Evolutionary conservation across 2,329 filamentous ascomycete species (phyloP), one percentile per base, ranked within the genome.

Genomic region (Ophiostoma piceae): DNA sequence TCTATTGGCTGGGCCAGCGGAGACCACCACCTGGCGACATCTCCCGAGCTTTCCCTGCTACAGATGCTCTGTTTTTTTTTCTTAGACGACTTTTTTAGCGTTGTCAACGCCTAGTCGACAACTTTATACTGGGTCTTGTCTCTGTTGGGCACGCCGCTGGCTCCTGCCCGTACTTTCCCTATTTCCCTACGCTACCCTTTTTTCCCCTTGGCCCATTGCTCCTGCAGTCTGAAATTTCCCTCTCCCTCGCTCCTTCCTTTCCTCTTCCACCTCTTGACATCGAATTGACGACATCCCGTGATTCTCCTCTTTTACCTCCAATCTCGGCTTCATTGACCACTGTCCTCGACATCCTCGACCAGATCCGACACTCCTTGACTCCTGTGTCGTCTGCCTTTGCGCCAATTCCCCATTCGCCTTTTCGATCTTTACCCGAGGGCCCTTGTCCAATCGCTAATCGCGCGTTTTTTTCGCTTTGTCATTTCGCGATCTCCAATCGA

Each of bases 1-100:
- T 57, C 71, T 66, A 75, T 75, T 74, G 74, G 74, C 65, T 69
- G 67, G 74, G 71, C 73, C 70, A 72, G 70, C 67, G 72, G 72
- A 71, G 69, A 69, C 41, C 41, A 29, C 62, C 54, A 72, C 68
- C 71, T 73, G 68, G 72, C 76, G 76, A 78, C 73, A 77, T 75
- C 76, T 78, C 75, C 77, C 77, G 77, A 77, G 75, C 74, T 72
- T 72, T 76, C 77, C 77, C 75, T 74, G 74, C 43, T 65, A 67
- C 66, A 64, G 41, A 54, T 54, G 51, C 8, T 26, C 51, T 57
- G 2, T 57, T 11, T 57, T 57, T 57, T 51, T 51, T 22, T 37
- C 35, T 35, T 35, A 35, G 35, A 35, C 35, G 35, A 8, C 35
- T 69, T 69, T 69, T 60, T 37, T 37, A 35, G 47, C 37, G 57